Evolutionary conservation across 2,329 filamentous ascomycete species (phyloP).

Genomic region (Pestalotiopsis fici): DNA sequence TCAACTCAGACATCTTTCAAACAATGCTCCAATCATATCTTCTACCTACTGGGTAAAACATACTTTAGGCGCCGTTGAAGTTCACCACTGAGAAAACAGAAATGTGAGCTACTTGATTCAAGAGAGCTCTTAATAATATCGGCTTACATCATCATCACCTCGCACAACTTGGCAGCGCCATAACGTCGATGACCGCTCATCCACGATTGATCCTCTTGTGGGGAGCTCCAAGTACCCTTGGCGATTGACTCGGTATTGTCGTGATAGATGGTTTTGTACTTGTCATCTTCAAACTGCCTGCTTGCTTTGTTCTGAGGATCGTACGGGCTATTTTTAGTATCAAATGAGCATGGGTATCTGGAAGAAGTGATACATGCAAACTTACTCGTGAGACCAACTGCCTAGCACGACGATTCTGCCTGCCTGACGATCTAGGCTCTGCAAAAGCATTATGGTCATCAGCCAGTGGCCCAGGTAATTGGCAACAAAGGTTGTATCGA

Average conservation of each 20-base stretch:
- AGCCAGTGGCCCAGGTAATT: conserved; percentile 21
- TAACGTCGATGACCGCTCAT: conserved; percentile 25
- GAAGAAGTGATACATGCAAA: not conserved
- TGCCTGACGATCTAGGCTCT: conserved; percentile 16
- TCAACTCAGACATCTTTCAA: too few relatives aligned
- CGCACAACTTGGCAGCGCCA: conserved; percentile 25
- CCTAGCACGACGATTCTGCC: conserved; percentile 13
- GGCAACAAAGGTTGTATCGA: conserved; percentile 13
- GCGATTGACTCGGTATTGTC: conserved; percentile 20
- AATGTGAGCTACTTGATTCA: not conserved
- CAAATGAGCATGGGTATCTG: not conserved
- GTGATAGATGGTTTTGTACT: conserved; percentile 17
- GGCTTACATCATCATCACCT: conserved; percentile 27
- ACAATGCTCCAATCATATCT: too few relatives aligned
- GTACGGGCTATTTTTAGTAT: not conserved
- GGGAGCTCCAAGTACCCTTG: conserved; percentile 22
- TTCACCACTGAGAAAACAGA: conserved; percentile 10
- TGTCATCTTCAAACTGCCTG: conserved; percentile 12
- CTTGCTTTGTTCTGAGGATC: not conserved
- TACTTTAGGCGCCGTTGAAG: conserved; percentile 26
- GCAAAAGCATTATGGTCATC: conserved; percentile 14
- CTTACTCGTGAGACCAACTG: conserved; percentile 13
- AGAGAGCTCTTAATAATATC: not conserved
- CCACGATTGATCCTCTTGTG: conserved; percentile 21
- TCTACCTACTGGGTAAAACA: too few relatives aligned